Evolutionary conservation across 2,329 filamentous ascomycete genomes (phyloP), one percentile per base, ranked within the genome.

Genomic region (Alternaria consortialis): DNA sequence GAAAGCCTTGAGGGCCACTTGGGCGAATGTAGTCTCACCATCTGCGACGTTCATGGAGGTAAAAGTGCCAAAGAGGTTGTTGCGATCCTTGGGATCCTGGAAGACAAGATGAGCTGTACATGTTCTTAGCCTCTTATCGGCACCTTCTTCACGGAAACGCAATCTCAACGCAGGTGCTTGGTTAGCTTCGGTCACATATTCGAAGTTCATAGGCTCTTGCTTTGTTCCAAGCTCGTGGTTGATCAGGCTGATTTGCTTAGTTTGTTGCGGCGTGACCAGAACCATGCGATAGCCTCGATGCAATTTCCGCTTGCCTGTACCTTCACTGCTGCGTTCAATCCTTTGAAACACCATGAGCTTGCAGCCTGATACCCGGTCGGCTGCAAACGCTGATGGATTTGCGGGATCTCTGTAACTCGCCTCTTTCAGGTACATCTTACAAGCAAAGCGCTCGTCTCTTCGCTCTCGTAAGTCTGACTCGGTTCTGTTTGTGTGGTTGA

Each of bases 381-480:
- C 85, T 5, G 93, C 92, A 74, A 97, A 97, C 1, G 86, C 84
- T 59, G 88, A 85, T 13, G 90, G 84, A 60, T 91, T 84, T n/a
- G 88, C 82, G 1, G 89, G 84, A 72, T 96, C 92, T 72, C 93
- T 90, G 74, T 94, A 95, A 71, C 94, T 91, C 66, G 96, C 92
- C 27, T 89, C 86, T 44, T 87, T 87, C 8, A 97, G 81, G 1
- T 86, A 88, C 7, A 87, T 85, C 69, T 90, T 87, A 74, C 92
- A 93, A 2, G 91, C 83, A 57, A 90, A 79, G 2, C 83, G 83
- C 79, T 97, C 94, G 53, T 92, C 90, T 31, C 84, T 83, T 40
- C 88, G 86, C 7, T 89, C 87, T 36, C 88, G 87, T 42, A 97
- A 83, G 53, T 88, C 91, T 27, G 85, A 84, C 72, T 93, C 90